Evolutionary conservation across 2,329 filamentous ascomycete species (phyloP).

Genomic region (Penicillium sp.): DNA sequence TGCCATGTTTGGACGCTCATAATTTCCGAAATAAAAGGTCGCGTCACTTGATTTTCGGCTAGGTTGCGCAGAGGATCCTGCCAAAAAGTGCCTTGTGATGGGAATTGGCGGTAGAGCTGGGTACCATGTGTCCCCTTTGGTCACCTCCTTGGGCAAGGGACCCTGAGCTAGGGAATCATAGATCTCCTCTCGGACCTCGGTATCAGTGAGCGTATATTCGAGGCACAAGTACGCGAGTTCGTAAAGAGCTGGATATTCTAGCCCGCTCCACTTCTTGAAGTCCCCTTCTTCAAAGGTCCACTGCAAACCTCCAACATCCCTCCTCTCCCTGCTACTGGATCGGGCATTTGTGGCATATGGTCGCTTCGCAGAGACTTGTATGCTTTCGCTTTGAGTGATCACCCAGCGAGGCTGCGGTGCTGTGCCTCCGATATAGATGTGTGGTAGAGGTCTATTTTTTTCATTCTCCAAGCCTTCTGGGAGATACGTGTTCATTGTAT

Average conservation of each 20-base stretch:
- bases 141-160: not conserved
- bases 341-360: not conserved
- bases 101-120: conserved; percentile 1
- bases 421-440: not conserved
- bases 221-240: conserved; percentile 3
- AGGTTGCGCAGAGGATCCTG: not conserved
- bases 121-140: not conserved
- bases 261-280: not conserved
- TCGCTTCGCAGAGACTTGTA: not conserved
- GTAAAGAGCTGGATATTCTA: not conserved
- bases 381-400: not conserved
- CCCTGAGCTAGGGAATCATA: not conserved
- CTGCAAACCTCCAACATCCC: not conserved
- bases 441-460: not conserved
- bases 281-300: conserved; percentile 5
- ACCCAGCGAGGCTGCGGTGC: conserved; percentile 7
- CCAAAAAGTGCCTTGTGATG: not conserved
- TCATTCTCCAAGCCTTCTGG: not conserved
- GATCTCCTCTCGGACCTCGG: not conserved
- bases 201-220: not conserved
- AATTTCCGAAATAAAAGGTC: not conserved
- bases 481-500: not conserved
- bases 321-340: not conserved
- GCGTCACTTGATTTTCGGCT: not conserved
- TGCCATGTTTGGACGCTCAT: not conserved